A percentile compares a stretch with the other conserved stretches of the same genome.
Conservation (phyloP, 2,329 filamentous ascomycete species). For the Monilinia fructicola region DNA sequence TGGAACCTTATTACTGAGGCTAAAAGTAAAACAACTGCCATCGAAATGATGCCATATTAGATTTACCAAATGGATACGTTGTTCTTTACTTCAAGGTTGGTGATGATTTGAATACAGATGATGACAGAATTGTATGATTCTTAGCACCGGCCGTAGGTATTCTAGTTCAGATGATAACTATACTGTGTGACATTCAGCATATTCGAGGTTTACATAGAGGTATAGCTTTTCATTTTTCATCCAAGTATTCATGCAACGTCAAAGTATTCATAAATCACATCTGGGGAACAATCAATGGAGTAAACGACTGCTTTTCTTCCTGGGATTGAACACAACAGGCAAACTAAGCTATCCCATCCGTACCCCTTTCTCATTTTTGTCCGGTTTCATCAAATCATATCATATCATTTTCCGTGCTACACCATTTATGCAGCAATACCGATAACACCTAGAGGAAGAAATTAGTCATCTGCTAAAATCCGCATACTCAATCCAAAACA, state of each 20-base stretch:
- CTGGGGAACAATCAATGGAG: background rate
- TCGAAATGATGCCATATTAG: too few relatives aligned
- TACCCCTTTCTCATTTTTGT: background rate
- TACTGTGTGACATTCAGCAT: too few relatives aligned
- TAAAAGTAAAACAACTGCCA: too few relatives aligned
- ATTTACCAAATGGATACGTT: too few relatives aligned
- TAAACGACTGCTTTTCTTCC: background rate
- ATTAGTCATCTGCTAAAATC: background rate
- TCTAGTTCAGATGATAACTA: too few relatives aligned
- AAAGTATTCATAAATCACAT: background rate
- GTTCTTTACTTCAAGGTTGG: too few relatives aligned
- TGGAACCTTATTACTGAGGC: too few relatives aligned
- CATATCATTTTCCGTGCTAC: background rate
- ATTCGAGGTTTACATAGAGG: too few relatives aligned
- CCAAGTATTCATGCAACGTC: background rate
- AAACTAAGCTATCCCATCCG: constrained; percentile 10
- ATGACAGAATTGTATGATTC: too few relatives aligned
- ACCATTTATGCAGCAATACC: constrained; percentile 71
- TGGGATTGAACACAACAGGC: background rate
- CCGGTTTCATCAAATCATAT: constrained; percentile 7
- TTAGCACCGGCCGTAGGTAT: too few relatives aligned
- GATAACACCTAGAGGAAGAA: constrained; percentile 66
- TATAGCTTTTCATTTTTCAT: too few relatives aligned
- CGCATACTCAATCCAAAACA: constrained; percentile 41
- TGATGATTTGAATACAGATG: too few relatives aligned